Evolutionary conservation across 192 early-diverging fungal species (phyloP), one percentile per base, ranked within the genome.

Genomic region (Pilaira anomala): DNA sequence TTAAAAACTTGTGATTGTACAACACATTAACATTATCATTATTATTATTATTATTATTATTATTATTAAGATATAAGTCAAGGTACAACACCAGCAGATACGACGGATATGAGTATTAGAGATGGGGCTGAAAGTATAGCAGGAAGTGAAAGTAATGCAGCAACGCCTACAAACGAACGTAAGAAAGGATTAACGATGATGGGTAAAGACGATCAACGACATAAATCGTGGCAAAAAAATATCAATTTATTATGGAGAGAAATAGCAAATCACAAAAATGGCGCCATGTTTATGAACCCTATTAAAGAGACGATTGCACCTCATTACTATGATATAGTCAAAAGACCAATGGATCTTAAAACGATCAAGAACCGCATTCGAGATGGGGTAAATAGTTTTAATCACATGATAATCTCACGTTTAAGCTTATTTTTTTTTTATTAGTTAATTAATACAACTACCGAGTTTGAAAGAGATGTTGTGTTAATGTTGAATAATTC

Each of bases 381-480:
- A 7, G 90, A 94, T 68, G 90, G 89, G 25, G 87, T 90, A 81
- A 80, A 72, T 67, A 8, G 14, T 3, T 12, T 40, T 16, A 1
- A 36, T 36, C 11, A 36, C 33, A 6, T 36, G 33, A 36, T 1
- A 36, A 9, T 36, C 6, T 36, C 33, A 36, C 11, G 4, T 36
- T 5, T 36, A 36, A 36, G 11, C 5, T 36, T 36, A 36, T n/a
- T n/a, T n/a, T n/a, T n/a, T n/a, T n/a, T n/a, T n/a, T 9, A 36
- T 49, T 75, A 90, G 86, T 78, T 82, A 45, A 91, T 91, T 13
- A 79, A 77, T 7, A 90, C 88, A n/a, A 94, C 93, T 0, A 78
- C 84, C 39, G 87, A 93, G 71, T 94, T 98, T 63, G 90, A 98
- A 67, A 82, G 92, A n/a, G 95, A 96, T 62, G 69, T 96, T 7